Base-by-base conservation (phyloP, 2,329 filamentous ascomycete genomes). In the Aspergillus caelatus region DNA sequence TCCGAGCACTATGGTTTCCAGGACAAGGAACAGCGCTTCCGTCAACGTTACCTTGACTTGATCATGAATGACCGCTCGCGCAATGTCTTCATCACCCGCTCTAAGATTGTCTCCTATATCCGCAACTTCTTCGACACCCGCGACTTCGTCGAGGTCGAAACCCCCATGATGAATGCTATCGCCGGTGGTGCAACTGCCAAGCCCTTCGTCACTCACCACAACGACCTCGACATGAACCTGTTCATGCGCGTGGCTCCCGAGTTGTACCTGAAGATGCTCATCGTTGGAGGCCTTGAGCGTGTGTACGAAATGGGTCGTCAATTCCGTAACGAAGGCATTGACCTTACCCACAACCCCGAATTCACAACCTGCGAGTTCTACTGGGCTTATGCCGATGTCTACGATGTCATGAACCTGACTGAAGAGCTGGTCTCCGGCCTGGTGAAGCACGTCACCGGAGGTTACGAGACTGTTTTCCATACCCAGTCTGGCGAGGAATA, bases 311-410 rank as follows among this genome's bases (percentile, higher is more conserved):
- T 99, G 67, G 95, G 95, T 68, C 90, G 93, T 69, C 93, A 96
- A 77, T 99, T 99, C 87, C 85, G 95, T 73, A 99, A 99, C 75
- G 94, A 97, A 80, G 90, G 91, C 64, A 90, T 93, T 68, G 93
- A 96, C 77, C 83, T 95, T 57, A 99, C 95, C 9, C 95, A 99
- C 85, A 99, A 98, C 84, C 95, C 92, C 45, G 95, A 99, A 78
- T 99, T 99, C 83, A 99, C 95, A 50, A 96, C 93, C 30, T 92
- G 93, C 78, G 95, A 99, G 80, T 98, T 98, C 82, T 99, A 99
- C 81, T 89, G 91, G 87, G 94, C 95, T 4, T 98, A 93, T 70
- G 91, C 91, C 61, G 93, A 97, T 79, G 88, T 97, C 70, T 91
- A 96, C 79, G 95, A 98, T 75, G 84, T 97, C 64, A 93, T 96